phyloP scores from a whole-genome alignment of 2,329 filamentous ascomycete genomes.

The Parascedosporium putredinis region DNA sequence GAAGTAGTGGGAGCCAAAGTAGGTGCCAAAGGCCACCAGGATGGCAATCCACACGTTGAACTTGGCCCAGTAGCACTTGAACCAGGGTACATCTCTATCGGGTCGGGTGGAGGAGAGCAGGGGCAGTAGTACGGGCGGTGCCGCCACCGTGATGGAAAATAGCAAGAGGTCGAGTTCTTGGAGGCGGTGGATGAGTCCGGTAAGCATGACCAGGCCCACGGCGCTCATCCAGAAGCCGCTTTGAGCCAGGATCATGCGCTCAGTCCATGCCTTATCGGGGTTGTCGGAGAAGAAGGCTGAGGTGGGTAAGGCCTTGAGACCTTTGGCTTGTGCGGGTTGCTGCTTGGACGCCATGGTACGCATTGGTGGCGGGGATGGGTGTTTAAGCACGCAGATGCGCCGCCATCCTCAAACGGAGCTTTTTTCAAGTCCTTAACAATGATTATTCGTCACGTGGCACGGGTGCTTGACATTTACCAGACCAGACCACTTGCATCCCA shows the following conservation, averaged over 20 bases:
- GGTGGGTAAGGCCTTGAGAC: background rate
- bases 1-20: constrained; percentile 13
- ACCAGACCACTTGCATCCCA: too few species aligned
- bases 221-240: constrained; percentile 11
- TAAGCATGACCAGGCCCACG: constrained; percentile 12
- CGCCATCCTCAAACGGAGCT: too few species aligned
- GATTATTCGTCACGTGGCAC: too few species aligned
- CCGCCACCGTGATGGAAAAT: constrained; percentile 8
- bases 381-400: too few species aligned
- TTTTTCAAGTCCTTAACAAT: too few species aligned
- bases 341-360: too few species aligned
- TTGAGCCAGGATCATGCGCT: constrained; percentile 11
- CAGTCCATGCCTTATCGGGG: background rate
- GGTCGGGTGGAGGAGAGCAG: background rate
- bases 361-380: too few species aligned
- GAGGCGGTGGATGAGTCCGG: constrained; percentile 9
- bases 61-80: constrained; percentile 11
- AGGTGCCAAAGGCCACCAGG: constrained; percentile 12
- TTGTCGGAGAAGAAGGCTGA: background rate
- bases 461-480: too few species aligned
- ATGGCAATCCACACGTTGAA: constrained; percentile 12
- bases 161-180: constrained; percentile 10
- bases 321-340: too few species aligned
- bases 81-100: background rate
- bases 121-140: constrained; percentile 5